Percentiles rank a stretch among this genome's conserved stretches.
Evolutionary conservation across 371 early-diverging fungal species (phyloP).

Genomic region (Batkoa obscura): DNA sequence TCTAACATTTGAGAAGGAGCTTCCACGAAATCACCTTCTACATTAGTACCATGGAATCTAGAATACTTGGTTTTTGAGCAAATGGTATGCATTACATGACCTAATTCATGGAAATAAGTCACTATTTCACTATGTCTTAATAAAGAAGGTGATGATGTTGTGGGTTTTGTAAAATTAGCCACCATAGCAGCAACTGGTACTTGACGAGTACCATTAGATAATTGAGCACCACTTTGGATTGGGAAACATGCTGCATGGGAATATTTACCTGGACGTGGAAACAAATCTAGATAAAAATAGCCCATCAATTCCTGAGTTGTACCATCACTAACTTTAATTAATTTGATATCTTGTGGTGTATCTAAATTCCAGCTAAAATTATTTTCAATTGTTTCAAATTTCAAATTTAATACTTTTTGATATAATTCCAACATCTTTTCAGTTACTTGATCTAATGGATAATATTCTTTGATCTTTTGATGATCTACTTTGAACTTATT

Average conservation of each 20-base stretch:
- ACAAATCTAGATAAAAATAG: conserved; percentile 58
- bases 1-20: conserved; percentile 74
- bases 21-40: conserved; percentile 81
- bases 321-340: background rate
- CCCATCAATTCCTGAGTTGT: conserved; percentile 14
- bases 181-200: conserved; percentile 64
- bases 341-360: background rate
- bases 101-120: conserved; percentile 23
- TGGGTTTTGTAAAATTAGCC: conserved; percentile 65
- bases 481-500: background rate
- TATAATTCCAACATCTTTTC: background rate
- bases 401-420: background rate
- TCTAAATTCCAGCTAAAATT: background rate
- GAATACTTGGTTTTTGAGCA: conserved; percentile 48
- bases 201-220: conserved; percentile 23
- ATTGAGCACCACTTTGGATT: conserved; percentile 34
- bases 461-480: conserved; percentile 9
- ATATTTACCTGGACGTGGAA: conserved; percentile 28
- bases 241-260: conserved; percentile 56
- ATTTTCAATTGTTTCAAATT: background rate
- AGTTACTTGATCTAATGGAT: conserved; percentile 4
- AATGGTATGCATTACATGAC: conserved; percentile 70
- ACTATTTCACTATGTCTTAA: conserved; percentile 63
- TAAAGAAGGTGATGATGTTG: conserved; percentile 46
- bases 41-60: conserved; percentile 55